A percentile compares a stretch with the other conserved stretches of the same genome.
These are phyloP conservation scores for Sclerotiophoma versabilis DNA, from an alignment of 2,329 filamentous ascomycete species.

Conservation along the genomic window DNA sequence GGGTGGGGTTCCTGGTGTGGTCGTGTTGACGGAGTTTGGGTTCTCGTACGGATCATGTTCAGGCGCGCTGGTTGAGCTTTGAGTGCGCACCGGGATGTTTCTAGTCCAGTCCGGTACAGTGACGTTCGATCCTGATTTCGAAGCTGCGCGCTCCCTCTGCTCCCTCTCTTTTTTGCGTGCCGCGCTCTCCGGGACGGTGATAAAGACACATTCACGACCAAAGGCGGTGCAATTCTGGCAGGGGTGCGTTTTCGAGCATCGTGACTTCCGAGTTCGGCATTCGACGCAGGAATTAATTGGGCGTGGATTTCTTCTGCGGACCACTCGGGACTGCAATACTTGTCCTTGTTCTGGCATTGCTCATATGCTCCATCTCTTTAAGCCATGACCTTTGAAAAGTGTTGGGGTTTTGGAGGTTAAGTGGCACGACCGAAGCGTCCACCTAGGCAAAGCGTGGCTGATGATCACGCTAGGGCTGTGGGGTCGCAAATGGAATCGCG, in stretches of 20 bases:
- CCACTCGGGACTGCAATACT: slow-evolving; percentile 48
- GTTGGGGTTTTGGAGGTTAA: slow-evolving; percentile 17
- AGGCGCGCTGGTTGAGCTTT: slow-evolving; percentile 32
- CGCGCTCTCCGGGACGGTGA: slow-evolving; percentile 48
- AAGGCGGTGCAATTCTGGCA: slow-evolving; percentile 51
- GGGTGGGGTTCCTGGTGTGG: slow-evolving; percentile 47
- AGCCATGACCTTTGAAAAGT: slow-evolving; percentile 37
- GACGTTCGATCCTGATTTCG: slow-evolving; percentile 36
- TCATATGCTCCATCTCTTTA: slow-evolving; percentile 39
- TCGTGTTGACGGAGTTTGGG: slow-evolving; percentile 42
- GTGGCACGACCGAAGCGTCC: slow-evolving; percentile 7
- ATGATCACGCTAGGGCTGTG: slow-evolving; percentile 19
- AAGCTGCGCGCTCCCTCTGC: slow-evolving; percentile 34
- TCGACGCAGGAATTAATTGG: slow-evolving; percentile 51
- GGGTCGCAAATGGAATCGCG: slow-evolving; percentile 16
- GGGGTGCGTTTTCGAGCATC: slow-evolving; percentile 50
- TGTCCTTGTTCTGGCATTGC: slow-evolving; percentile 49
- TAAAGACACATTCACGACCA: slow-evolving; percentile 49
- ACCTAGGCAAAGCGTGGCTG: slow-evolving; percentile 10
- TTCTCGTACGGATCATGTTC: slow-evolving; percentile 36
- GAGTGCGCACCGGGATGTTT: slow-evolving; percentile 44
- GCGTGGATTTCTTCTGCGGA: slow-evolving; percentile 48
- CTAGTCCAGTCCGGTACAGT: slow-evolving; percentile 46
- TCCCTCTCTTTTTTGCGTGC: slow-evolving; percentile 48
- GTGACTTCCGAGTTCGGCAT: slow-evolving; percentile 48